Evolutionary conservation across 345 rosid species (phyloP).

Genomic region (Cochlearia excelsa): DNA sequence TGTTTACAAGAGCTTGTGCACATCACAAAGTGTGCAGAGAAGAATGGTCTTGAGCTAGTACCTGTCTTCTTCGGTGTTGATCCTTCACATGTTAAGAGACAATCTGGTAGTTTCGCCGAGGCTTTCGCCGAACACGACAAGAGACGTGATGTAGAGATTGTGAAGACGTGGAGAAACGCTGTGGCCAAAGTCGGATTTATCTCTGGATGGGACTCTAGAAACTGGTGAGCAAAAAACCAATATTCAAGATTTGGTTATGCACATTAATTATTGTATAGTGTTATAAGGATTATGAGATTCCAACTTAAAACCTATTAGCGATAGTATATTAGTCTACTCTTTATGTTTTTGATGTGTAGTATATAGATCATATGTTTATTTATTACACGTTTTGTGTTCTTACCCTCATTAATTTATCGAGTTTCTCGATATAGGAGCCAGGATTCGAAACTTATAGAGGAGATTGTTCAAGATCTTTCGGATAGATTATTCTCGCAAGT

Average conservation of each 20-base stretch:
- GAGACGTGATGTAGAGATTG: slow-evolving; percentile 2
- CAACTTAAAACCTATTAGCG: too few relatives aligned
- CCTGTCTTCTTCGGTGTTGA: slow-evolving; percentile 42
- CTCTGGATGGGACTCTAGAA: slow-evolving; percentile 36
- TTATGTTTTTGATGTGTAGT: too few relatives aligned
- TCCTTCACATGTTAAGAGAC: slow-evolving; percentile 35
- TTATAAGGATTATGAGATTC: too few relatives aligned
- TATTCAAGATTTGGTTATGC: too few relatives aligned
- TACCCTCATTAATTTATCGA: not conserved
- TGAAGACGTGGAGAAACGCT: slow-evolving; percentile 30
- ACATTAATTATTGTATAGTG: too few relatives aligned
- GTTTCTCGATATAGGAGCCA: slow-evolving; percentile 28
- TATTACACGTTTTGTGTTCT: too few relatives aligned
- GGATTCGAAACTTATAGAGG: slow-evolving; percentile 32
- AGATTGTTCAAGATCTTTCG: slow-evolving; percentile 31
- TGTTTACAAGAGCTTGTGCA: slow-evolving; percentile 37
- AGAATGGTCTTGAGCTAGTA: slow-evolving; percentile 9
- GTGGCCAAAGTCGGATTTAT: slow-evolving; percentile 28
- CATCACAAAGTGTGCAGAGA: slow-evolving; percentile 23
- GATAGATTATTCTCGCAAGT: slow-evolving; percentile 16
- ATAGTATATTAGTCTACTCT: too few relatives aligned
- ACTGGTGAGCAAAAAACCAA: slow-evolving; percentile 23
- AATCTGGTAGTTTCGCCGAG: slow-evolving; percentile 22
- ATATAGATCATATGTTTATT: too few relatives aligned
- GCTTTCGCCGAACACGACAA: slow-evolving; percentile 28